A percentile compares a stretch with the other conserved stretches of the same genome.
These are phyloP conservation scores for Globisporangium cederbergense DNA, from an alignment of 352 stramenopile genomes.

Conservation along the genomic window DNA sequence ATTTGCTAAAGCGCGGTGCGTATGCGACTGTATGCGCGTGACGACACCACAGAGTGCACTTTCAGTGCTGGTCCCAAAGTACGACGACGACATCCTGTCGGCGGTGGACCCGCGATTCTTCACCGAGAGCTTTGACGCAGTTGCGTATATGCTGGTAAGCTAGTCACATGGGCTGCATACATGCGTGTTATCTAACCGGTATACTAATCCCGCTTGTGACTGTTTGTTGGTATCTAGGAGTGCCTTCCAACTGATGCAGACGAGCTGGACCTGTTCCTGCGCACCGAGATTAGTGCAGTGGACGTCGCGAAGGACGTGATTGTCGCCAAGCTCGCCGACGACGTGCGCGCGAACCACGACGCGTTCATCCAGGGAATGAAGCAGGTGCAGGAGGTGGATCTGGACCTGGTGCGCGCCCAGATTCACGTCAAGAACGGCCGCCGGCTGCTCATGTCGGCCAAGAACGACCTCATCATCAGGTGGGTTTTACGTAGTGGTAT, in stretches of 20 bases:
- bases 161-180: neutral
- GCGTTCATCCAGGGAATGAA: conserved; percentile 86
- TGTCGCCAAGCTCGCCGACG: conserved; percentile 68
- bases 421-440: conserved; percentile 88
- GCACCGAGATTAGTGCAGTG: conserved; percentile 79
- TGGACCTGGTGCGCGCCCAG: conserved; percentile 78
- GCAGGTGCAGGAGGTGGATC: conserved; percentile 83
- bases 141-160: conserved; percentile 64
- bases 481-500: conserved; percentile 12
- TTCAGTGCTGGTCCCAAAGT: conserved; percentile 64
- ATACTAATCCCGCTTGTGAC: neutral
- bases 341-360: conserved; percentile 76
- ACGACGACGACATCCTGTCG: conserved; percentile 63
- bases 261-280: conserved; percentile 63
- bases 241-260: conserved; percentile 48
- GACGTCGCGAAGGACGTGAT: conserved; percentile 81
- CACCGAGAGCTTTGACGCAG: conserved; percentile 71
- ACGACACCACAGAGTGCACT: conserved; percentile 1
- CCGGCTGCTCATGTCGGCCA: conserved; percentile 61
- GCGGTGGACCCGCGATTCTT: conserved; percentile 81
- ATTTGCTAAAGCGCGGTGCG: neutral
- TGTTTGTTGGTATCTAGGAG: conserved; percentile 31
- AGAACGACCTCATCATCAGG: conserved; percentile 72
- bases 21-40: neutral
- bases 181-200: neutral